Base-by-base conservation (phyloP, 345 rosid genomes). In the Eutrema heterophyllum region DNA sequence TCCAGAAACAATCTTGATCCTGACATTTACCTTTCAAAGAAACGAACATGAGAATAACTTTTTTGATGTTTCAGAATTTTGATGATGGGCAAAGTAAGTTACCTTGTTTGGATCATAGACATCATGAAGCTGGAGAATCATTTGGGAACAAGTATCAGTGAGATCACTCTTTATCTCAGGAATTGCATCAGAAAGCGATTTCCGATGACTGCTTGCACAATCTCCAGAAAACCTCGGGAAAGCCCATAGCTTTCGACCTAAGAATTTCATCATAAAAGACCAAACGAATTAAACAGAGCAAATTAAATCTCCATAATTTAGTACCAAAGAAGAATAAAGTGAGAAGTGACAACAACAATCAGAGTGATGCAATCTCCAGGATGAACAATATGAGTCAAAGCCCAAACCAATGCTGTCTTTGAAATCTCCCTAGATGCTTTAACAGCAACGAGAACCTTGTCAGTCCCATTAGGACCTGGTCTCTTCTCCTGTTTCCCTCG, bases 371-470 rank as follows among this genome's bases (percentile, higher is more conserved):
- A 90, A 63, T 93, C 96, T 32, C 98, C 96, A 64, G 99, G 96
- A 52, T 92, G 94, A 71, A 88, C 98, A 70, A 92, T 90, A 77
- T 96, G 99, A 69, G 98, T 92, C 89, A 96, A 83, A 68, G 99
- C 97, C 99, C 99, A 96, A 36, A 92, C 89, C 45, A 96, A 78
- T 38, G 99, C 98, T 73, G 84, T 85, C 83, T 87, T 92, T 5
- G 99, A 86, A 75, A 96, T 88, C 80, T 96, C 98, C 79, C 89
- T 96, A 4, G 98, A 92, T 10, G 98, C 96, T 87, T 90, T 96
- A 67, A 92, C 96, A 18, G 93, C 98, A 75, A 96, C 97, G 67
- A 96, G 87, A 41, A 90, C 96, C 79, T 92, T 96, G 79, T 82
- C 86, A 27, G 88, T 83, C 54, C 15, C 87, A 81, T 85, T 84